A percentile compares a stretch with the other conserved stretches of the same genome.
These are phyloP conservation scores for Eremothecium gossypii DNA, from an alignment of 1,139 yeast genomes.

Conservation along the genomic window DNA sequence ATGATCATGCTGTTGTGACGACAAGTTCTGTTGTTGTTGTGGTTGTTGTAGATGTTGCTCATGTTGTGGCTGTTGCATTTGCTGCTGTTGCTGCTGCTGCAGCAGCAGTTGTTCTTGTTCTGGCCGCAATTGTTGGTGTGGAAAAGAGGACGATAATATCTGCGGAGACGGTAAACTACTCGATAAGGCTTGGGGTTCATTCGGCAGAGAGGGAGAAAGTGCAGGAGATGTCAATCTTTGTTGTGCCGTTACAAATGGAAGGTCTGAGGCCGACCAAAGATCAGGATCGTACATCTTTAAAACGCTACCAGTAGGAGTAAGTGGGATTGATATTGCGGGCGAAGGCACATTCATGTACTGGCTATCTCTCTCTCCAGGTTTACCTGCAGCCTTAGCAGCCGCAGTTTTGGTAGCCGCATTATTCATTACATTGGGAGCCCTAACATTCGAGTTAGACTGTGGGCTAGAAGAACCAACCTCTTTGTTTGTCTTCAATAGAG, in stretches of 20 bases:
- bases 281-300: neutral
- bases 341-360: neutral
- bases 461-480: too few relatives aligned
- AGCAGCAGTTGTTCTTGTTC: neutral
- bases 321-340: neutral
- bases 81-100: conserved; percentile 4
- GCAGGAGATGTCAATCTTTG: neutral
- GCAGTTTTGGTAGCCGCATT: too few relatives aligned
- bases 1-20: too few relatives aligned
- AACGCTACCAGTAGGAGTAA: conserved; percentile 1
- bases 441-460: too few relatives aligned
- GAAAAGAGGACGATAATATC: neutral
- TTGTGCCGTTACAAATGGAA: neutral
- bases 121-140: neutral
- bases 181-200: neutral
- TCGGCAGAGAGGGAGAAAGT: neutral
- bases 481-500: too few relatives aligned
- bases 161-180: too few relatives aligned
- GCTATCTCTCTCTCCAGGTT: too few relatives aligned
- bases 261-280: neutral
- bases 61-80: conserved; percentile 6
- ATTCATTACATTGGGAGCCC: too few relatives aligned
- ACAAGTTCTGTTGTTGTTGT: neutral
- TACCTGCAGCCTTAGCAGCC: too few relatives aligned
- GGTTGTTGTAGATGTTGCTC: conserved; percentile 7